Conservation (phyloP, 257 asterid genomes). For the Fraxinus americana region DNA sequence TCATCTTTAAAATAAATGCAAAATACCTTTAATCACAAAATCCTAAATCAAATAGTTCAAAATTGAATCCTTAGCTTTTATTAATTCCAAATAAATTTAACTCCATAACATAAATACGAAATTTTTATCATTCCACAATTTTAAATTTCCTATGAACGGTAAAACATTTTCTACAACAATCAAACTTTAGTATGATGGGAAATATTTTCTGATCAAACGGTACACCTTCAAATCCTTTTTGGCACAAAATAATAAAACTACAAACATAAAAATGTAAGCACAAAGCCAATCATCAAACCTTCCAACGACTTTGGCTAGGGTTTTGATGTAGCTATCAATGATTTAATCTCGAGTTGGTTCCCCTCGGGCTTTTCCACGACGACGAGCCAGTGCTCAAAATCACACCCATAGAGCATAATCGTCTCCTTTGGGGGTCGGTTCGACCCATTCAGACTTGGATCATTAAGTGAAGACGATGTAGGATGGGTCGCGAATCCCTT, state of each 20-base stretch:
- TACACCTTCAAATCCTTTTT: neutral
- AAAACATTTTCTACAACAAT: too few species aligned
- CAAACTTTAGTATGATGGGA: neutral
- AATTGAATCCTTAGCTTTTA: too few species aligned
- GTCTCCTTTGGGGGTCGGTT: slow-evolving; percentile 98
- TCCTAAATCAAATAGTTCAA: too few species aligned
- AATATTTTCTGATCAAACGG: neutral
- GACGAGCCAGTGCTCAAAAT: slow-evolving; percentile 97
- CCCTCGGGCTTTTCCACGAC: slow-evolving; percentile 89
- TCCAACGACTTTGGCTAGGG: slow-evolving; percentile 71
- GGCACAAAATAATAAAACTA: neutral
- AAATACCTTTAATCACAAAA: too few species aligned
- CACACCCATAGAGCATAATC: slow-evolving; percentile 90
- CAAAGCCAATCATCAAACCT: slow-evolving; percentile 45
- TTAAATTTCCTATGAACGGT: too few species aligned
- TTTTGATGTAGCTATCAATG: slow-evolving; percentile 69
- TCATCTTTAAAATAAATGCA: too few species aligned
- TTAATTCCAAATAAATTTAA: neutral
- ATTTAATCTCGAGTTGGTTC: slow-evolving; percentile 79
- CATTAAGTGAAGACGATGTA: slow-evolving; percentile 66
- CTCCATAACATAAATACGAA: neutral
- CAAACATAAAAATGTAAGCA: neutral
- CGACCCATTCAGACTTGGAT: slow-evolving; percentile 90
- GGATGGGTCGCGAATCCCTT: slow-evolving; percentile 64
- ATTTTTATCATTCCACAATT: neutral